A percentile compares a stretch with the other conserved stretches of the same genome.
phyloP scores from a whole-genome alignment of 129 eudicot species.

The Flaveria linearis region DNA sequence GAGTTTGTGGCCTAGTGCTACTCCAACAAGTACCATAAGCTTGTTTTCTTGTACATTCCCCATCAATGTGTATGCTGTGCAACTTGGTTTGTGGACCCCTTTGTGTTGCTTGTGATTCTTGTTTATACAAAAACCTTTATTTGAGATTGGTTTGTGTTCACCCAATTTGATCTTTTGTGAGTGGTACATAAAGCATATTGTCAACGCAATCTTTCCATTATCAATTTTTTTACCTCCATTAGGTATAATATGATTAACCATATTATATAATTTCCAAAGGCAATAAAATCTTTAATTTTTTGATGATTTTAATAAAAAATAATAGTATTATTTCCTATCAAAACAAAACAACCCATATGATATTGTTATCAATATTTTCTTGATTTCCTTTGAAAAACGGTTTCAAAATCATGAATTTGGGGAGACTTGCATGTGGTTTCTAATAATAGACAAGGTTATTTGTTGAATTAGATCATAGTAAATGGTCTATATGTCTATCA shows the following conservation, averaged over 20 bases:
- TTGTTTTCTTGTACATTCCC: slow-evolving; percentile 36
- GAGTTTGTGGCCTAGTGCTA: slow-evolving; percentile 37
- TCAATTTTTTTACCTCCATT: neutral
- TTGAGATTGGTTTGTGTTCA: slow-evolving; percentile 37
- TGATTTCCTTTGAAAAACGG: neutral
- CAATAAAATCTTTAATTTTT: neutral
- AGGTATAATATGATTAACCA: neutral
- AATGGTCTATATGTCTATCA: too few relatives aligned
- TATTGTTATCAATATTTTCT: neutral
- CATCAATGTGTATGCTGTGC: slow-evolving; percentile 19
- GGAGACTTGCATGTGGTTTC: neutral
- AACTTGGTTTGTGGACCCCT: slow-evolving; percentile 34
- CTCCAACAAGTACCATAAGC: slow-evolving; percentile 28
- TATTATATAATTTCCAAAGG: neutral
- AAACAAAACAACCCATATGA: neutral
- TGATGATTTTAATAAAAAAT: neutral
- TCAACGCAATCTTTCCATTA: slow-evolving; percentile 27
- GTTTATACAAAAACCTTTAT: slow-evolving; percentile 35
- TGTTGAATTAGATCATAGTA: too few relatives aligned
- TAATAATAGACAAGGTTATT: neutral
- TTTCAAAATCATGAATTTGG: neutral
- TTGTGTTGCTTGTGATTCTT: slow-evolving; percentile 34
- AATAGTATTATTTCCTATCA: neutral
- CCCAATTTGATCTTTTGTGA: slow-evolving; percentile 40
- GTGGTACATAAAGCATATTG: slow-evolving; percentile 43